phyloP scores from a whole-genome alignment of 768 basidiomycete species.

The Crassisporium funariophilum region DNA sequence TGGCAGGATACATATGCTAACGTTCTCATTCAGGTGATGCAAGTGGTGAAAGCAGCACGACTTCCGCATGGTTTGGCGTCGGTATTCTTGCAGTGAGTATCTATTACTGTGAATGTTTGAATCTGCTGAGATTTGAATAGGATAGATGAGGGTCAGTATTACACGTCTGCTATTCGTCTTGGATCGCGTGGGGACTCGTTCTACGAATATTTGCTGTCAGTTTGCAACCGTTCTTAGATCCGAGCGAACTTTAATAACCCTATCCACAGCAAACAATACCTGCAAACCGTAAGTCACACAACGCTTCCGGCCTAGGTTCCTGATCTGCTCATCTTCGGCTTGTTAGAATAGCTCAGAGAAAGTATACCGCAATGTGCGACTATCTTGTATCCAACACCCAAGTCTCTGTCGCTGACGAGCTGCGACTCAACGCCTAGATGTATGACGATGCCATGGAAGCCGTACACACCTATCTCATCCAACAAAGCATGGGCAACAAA shows the following conservation, averaged over 20 bases:
- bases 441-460: conserved; percentile 86
- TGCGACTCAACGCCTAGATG: conserved; percentile 53
- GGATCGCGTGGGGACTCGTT: conserved; percentile 93
- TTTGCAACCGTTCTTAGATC: not conserved
- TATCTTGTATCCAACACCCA: not conserved
- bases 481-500: conserved; percentile 55
- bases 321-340: not conserved
- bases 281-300: conserved; percentile 67
- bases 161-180: conserved; percentile 77
- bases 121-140: conserved; percentile 23
- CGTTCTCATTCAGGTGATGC: conserved; percentile 51
- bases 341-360: conserved; percentile 68
- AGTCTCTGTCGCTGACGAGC: not conserved
- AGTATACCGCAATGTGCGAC: conserved; percentile 76
- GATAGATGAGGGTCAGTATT: conserved; percentile 42
- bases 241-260: conserved; percentile 2
- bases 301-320: not conserved
- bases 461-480: conserved; percentile 74
- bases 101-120: not conserved
- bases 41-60: conserved; percentile 61
- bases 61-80: conserved; percentile 77
- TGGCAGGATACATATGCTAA: not conserved
- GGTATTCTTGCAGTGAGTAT: conserved; percentile 75
- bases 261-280: conserved; percentile 65
- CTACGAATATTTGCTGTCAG: conserved; percentile 87